phyloP scores from a whole-genome alignment of 2,329 filamentous ascomycete species.

The Trichocomaceae sp. region DNA sequence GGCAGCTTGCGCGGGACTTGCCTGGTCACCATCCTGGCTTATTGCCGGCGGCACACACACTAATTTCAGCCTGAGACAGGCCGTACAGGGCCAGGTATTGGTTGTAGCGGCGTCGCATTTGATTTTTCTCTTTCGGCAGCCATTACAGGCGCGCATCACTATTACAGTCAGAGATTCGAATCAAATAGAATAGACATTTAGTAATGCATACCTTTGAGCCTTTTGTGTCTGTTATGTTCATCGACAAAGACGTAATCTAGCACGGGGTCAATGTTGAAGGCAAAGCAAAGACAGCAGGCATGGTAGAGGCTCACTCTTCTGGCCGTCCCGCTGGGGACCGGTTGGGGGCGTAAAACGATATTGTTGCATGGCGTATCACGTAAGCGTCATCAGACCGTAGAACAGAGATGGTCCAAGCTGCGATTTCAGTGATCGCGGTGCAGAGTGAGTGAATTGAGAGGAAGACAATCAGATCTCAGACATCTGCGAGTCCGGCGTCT shows the following conservation, averaged over 20 bases:
- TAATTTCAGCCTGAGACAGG: slow-evolving; percentile 84
- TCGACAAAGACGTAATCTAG: slow-evolving; percentile 98
- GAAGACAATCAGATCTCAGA: not conserved
- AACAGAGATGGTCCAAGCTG: not conserved
- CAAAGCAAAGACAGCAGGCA: not conserved
- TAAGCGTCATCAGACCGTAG: not conserved
- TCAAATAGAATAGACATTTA: too few species aligned
- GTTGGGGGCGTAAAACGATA: slow-evolving; percentile 67
- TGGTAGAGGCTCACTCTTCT: slow-evolving; percentile 62
- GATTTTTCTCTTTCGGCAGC: slow-evolving; percentile 90
- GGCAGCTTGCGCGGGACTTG: slow-evolving; percentile 21
- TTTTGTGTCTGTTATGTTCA: slow-evolving; percentile 96
- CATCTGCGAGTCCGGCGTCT: not conserved
- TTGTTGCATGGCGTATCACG: slow-evolving; percentile 51
- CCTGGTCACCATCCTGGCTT: slow-evolving; percentile 57
- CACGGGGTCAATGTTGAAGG: not conserved
- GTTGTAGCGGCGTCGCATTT: slow-evolving; percentile 97
- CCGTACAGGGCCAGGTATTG: slow-evolving; percentile 94
- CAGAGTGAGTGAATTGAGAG: not conserved
- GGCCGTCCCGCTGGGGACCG: slow-evolving; percentile 63
- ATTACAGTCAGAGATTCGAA: slow-evolving; percentile 9
- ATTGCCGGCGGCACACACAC: slow-evolving; percentile 87
- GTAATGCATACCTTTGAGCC: slow-evolving; percentile 85
- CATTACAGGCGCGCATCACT: slow-evolving; percentile 98
- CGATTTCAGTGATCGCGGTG: not conserved